Conservation (phyloP, 129 eudicot species). For the Centaurea solstitialis region DNA sequence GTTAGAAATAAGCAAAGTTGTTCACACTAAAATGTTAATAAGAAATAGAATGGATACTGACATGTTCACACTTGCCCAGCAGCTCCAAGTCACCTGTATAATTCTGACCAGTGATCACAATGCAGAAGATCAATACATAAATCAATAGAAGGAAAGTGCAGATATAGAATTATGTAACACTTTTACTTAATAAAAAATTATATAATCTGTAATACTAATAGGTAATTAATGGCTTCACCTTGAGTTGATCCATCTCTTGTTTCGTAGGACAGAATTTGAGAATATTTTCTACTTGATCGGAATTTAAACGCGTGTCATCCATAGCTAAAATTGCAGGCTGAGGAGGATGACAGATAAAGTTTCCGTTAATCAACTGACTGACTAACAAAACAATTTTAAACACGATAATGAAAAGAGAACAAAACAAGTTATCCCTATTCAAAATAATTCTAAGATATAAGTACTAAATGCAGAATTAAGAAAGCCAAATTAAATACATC, state of each 20-base stretch:
- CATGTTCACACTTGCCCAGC: conserved; percentile 82
- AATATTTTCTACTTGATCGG: conserved; percentile 83
- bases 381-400: neutral
- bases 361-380: neutral
- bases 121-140: conserved; percentile 33
- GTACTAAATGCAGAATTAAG: neutral
- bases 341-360: neutral
- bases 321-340: conserved; percentile 83
- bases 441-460: neutral
- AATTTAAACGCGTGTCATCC: conserved; percentile 70
- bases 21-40: conserved; percentile 1
- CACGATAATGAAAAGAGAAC: neutral
- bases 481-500: neutral
- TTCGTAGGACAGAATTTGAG: conserved; percentile 84
- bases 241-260: conserved; percentile 87
- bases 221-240: conserved; percentile 46
- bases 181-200: neutral
- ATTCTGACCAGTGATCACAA: conserved; percentile 46
- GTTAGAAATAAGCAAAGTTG: neutral
- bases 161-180: neutral
- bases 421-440: neutral
- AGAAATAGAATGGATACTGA: conserved; percentile 18
- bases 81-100: conserved; percentile 61
- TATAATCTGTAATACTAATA: neutral
- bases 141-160: conserved; percentile 10